Evolutionary conservation across 306 rosid species (phyloP), one percentile per base, ranked within the genome.

Genomic region (Vicia villosa): DNA sequence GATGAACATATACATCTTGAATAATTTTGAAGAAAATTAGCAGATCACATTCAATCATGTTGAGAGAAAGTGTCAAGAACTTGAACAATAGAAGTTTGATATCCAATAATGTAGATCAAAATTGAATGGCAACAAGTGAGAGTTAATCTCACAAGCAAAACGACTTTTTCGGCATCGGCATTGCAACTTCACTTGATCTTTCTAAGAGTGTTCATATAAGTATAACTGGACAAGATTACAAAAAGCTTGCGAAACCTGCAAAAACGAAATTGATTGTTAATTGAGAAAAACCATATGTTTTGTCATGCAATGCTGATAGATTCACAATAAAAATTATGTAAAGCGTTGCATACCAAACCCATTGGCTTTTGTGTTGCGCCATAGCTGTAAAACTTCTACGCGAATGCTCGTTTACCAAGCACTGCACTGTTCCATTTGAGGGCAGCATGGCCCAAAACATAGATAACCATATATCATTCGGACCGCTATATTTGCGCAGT

Each of bases 191-290:
- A 68, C 51, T 72, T 15, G 22, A 85, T 78, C 84, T 70, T 85
- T 77, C 78, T 82, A 14, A 86, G 91, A 3, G 92, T 84, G 84
- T 92, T 89, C 82, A 86, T 83, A 52, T 90, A 90, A 8, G 96
- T 88, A 69, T 88, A 93, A 77, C 98, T 93, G 14, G 98, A 93
- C 80, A 88, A 79, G 26, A 85, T 68, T 3, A 93, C 91, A 68
- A 93, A 93, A 69, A 84, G 89, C 80, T 88, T 93, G 80, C 91
- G 89, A 60, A 88, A 93, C 98, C 98, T 93, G 86, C 85, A 78
- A 50, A 77, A 63, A 70, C 54, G 36, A 69, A 70, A 58, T 64
- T 14, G 54, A 21, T 19, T 42, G 42, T 41, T 41, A 26, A 26
- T 43, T 10, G 49, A 57, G 12, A n/a, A 6, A 28, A 26, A 57